Percentiles rank a stretch among this genome's conserved stretches.
Conservation (phyloP, 2,329 filamentous ascomycete species). For the Cladobotryum protrusum region DNA sequence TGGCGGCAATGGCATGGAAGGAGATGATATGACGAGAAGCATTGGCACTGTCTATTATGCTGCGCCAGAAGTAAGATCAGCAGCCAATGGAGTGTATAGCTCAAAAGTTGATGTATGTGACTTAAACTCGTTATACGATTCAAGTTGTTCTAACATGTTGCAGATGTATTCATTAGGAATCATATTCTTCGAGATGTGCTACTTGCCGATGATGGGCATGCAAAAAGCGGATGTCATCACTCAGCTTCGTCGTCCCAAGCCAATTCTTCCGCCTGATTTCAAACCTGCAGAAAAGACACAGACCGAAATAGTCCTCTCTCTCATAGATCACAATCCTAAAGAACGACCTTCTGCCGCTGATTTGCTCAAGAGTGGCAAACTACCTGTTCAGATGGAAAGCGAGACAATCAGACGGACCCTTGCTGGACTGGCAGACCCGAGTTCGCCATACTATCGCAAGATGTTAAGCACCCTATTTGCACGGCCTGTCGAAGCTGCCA, state of each 20-base stretch:
- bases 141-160: not conserved
- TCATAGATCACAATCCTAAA: constrained; percentile 76
- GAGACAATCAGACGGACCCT: constrained; percentile 82
- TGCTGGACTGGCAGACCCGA: constrained; percentile 72
- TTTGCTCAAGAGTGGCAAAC: constrained; percentile 74
- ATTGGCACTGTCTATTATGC: constrained; percentile 83
- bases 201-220: constrained; percentile 59
- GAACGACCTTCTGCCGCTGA: constrained; percentile 78
- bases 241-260: constrained; percentile 59
- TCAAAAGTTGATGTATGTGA: constrained; percentile 78
- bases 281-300: constrained; percentile 64
- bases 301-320: constrained; percentile 68
- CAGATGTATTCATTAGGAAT: constrained; percentile 95
- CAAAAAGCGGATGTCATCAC: constrained; percentile 59
- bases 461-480: constrained; percentile 82
- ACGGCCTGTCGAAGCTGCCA: constrained; percentile 67
- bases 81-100: constrained; percentile 70
- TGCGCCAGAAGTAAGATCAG: constrained; percentile 81
- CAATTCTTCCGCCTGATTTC: constrained; percentile 68
- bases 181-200: constrained; percentile 99
- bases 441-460: constrained; percentile 82
- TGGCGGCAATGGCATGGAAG: constrained; percentile 36
- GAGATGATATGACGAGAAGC: constrained; percentile 62
- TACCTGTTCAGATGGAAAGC: constrained; percentile 88
- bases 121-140: not conserved